Evolutionary conservation across 1,139 yeast genomes (phyloP).

Genomic region (Sugiyamaella xylanicola): DNA sequence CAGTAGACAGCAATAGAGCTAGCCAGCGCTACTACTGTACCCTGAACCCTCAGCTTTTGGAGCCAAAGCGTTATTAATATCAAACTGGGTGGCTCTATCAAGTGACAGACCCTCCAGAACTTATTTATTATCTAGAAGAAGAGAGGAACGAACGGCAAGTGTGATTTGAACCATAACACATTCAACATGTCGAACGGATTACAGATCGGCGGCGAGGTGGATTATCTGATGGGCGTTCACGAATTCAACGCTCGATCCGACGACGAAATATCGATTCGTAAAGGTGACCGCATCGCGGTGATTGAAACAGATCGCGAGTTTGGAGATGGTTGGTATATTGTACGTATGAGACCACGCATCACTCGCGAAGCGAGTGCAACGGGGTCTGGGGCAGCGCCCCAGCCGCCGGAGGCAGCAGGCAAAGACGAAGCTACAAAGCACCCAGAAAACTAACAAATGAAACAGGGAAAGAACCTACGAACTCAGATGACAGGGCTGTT

Average conservation of each 20-base stretch:
- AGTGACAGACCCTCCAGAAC: too few relatives aligned
- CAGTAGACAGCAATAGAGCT: too few relatives aligned
- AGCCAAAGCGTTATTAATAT: too few relatives aligned
- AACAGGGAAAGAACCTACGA: conserved; percentile 66
- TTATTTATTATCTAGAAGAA: too few relatives aligned
- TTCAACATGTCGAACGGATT: conserved; percentile 1
- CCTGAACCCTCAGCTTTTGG: too few relatives aligned
- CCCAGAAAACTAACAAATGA: neutral
- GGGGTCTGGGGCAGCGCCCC: neutral
- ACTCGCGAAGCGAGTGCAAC: neutral
- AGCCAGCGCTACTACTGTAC: too few relatives aligned
- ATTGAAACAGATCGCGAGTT: conserved; percentile 91
- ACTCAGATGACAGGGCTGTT: conserved; percentile 80
- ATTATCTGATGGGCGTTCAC: conserved; percentile 62
- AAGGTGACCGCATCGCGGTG: conserved; percentile 87
- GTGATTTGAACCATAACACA: too few relatives aligned
- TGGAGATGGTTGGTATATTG: conserved; percentile 95
- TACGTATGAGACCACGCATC: conserved; percentile 27
- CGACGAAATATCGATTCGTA: conserved; percentile 77
- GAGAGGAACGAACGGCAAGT: too few relatives aligned
- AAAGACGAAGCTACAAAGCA: too few relatives aligned
- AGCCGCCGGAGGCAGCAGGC: neutral
- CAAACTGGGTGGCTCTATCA: too few relatives aligned
- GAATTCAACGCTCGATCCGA: conserved; percentile 85
- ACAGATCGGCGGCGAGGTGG: neutral